phyloP scores from a whole-genome alignment of 768 basidiomycete genomes.

The Lactarius hengduanensis region DNA sequence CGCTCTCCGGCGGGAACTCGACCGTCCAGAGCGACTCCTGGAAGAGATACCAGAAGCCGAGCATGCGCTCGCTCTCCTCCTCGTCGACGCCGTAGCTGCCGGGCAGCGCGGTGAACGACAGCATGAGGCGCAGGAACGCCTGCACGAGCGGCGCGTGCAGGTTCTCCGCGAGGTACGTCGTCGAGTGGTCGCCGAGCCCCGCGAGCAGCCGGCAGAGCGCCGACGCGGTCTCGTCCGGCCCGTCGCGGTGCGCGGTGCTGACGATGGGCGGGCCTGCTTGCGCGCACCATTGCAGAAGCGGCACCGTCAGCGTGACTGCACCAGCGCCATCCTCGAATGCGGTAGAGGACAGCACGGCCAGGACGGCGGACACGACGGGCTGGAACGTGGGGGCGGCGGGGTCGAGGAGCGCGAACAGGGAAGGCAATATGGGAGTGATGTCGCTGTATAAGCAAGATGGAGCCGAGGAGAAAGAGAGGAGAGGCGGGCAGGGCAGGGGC shows the following conservation, averaged over 20 bases:
- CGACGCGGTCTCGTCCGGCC: conserved; percentile 57
- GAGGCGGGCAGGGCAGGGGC: conserved; percentile 26
- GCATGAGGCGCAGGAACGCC: conserved; percentile 63
- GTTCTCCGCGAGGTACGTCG: conserved; percentile 68
- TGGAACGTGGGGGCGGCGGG: conserved; percentile 36
- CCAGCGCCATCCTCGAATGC: conserved; percentile 70
- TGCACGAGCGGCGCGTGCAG: conserved; percentile 60
- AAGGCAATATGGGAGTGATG: conserved; percentile 63
- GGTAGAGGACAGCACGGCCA: conserved; percentile 69
- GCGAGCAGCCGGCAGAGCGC: conserved; percentile 79
- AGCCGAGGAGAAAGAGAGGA: background rate
- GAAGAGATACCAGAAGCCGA: conserved; percentile 88
- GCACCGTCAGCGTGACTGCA: conserved; percentile 73
- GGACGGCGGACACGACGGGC: conserved; percentile 53
- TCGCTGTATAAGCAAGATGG: conserved; percentile 45
- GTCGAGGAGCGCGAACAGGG: conserved; percentile 51
- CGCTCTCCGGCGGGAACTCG: conserved; percentile 47
- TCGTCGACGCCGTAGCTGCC: conserved; percentile 83
- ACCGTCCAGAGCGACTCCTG: conserved; percentile 83
- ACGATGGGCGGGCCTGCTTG: conserved; percentile 51
- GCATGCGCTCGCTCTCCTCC: conserved; percentile 82
- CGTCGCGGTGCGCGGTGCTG: conserved; percentile 28
- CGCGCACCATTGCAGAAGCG: conserved; percentile 78
- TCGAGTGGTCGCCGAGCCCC: conserved; percentile 84
- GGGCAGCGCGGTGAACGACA: conserved; percentile 70